Evolutionary conservation across 1,139 yeast species (phyloP).

Genomic region (Candida tropicalis): DNA sequence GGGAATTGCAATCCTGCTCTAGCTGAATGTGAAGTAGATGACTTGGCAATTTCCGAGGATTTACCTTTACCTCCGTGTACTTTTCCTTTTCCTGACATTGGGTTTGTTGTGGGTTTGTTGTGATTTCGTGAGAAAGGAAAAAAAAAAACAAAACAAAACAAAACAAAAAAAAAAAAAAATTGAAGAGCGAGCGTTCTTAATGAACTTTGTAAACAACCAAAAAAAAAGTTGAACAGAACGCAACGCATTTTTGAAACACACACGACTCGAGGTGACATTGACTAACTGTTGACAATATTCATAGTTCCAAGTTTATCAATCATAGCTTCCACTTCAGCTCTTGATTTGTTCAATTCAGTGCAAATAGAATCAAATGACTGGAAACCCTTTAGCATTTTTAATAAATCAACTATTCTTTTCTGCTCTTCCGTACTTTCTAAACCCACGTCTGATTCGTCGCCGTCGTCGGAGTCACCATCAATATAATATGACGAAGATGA

Average conservation of each 20-base stretch:
- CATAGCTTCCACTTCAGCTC: slow-evolving; percentile 55
- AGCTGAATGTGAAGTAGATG: slow-evolving; percentile 86
- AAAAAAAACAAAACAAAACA: slow-evolving; percentile 10
- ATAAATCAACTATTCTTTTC: slow-evolving; percentile 26
- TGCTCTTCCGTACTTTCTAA: slow-evolving; percentile 24
- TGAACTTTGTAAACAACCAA: slow-evolving; percentile 8
- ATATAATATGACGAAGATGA: slow-evolving; percentile 15
- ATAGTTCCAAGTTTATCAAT: slow-evolving; percentile 47
- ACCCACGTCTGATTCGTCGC: slow-evolving; percentile 8
- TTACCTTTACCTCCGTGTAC: slow-evolving; percentile 97
- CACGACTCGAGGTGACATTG: slow-evolving; percentile 7
- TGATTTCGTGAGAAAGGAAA: slow-evolving; percentile 13
- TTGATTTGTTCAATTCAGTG: slow-evolving; percentile 62
- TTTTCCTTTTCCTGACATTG: slow-evolving; percentile 85
- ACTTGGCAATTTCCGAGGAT: slow-evolving; percentile 69
- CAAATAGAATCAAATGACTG: slow-evolving; percentile 75
- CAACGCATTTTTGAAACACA: neutral
- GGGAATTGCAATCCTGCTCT: slow-evolving; percentile 98
- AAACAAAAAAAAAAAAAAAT: slow-evolving; percentile 9
- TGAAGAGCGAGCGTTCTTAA: neutral
- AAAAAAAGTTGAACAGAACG: slow-evolving; percentile 6
- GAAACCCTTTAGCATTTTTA: slow-evolving; percentile 56
- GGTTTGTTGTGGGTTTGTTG: slow-evolving; percentile 13
- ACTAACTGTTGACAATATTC: slow-evolving; percentile 43
- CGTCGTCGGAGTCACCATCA: slow-evolving; percentile 10